Percentiles rank a stretch among this genome's conserved stretches.
Conservation (phyloP, 164 flowering plant genomes). For the Dillenia turbinata region DNA sequence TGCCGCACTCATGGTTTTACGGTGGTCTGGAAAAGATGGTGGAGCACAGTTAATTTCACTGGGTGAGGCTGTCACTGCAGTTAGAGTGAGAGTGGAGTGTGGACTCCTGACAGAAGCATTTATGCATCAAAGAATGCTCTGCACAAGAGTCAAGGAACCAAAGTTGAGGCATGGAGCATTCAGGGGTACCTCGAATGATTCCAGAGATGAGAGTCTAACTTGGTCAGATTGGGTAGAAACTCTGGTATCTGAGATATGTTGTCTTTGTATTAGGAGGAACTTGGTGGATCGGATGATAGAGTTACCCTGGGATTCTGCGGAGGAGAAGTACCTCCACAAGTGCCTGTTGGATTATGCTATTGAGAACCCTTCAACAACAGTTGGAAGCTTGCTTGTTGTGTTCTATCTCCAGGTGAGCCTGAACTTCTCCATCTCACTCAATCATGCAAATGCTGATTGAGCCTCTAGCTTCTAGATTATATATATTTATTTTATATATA, state of each 20-base stretch:
- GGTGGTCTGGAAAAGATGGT: slow-evolving; percentile 87
- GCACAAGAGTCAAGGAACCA: slow-evolving; percentile 57
- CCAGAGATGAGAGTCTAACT: slow-evolving; percentile 19
- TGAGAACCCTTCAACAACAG: slow-evolving; percentile 51
- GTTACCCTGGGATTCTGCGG: slow-evolving; percentile 89
- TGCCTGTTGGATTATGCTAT: slow-evolving; percentile 68
- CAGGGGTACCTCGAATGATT: slow-evolving; percentile 19
- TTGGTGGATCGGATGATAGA: slow-evolving; percentile 84
- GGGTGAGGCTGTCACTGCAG: slow-evolving; percentile 74
- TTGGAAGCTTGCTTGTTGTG: slow-evolving; percentile 88
- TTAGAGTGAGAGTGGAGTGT: slow-evolving; percentile 88
- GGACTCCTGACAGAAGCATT: slow-evolving; percentile 93
- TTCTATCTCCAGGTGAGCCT: slow-evolving; percentile 81
- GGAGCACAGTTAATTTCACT: slow-evolving; percentile 54
- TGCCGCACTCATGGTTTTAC: slow-evolving; percentile 84
- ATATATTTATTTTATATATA: not conserved
- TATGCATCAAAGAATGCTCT: slow-evolving; percentile 73
- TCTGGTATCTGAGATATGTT: slow-evolving; percentile 84
- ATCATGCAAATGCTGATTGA: too few species aligned
- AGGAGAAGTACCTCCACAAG: slow-evolving; percentile 80
- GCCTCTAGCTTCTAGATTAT: too few species aligned
- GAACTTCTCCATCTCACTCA: not conserved
- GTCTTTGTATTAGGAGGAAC: slow-evolving; percentile 78
- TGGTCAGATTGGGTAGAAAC: slow-evolving; percentile 66
- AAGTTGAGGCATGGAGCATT: slow-evolving; percentile 33